Evolutionary conservation across 2,329 filamentous ascomycete species (phyloP).

Genomic region (Fusarium duplospermum): DNA sequence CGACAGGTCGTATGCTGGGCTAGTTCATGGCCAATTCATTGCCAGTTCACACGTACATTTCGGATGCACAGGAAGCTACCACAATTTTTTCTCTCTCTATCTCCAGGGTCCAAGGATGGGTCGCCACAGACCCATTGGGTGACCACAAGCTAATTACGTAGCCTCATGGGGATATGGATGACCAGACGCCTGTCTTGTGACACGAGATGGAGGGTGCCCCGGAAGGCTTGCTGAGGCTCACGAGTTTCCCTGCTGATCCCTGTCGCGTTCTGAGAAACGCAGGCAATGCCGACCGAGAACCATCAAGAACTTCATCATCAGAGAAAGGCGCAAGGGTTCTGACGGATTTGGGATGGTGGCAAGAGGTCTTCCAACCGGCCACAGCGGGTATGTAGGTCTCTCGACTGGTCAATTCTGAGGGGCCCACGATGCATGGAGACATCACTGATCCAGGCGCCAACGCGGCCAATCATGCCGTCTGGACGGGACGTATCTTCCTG

Average conservation of each 20-base stretch:
- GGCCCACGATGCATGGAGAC: slow-evolving; percentile 41
- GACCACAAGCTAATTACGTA: slow-evolving; percentile 4
- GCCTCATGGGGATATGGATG: not conserved
- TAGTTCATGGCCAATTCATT: slow-evolving; percentile 22
- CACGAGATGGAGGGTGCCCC: slow-evolving; percentile 4
- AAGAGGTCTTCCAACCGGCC: slow-evolving; percentile 35
- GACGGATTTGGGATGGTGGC: slow-evolving; percentile 14
- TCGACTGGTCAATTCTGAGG: slow-evolving; percentile 38
- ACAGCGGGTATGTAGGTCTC: slow-evolving; percentile 46
- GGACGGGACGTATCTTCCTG: slow-evolving; percentile 28
- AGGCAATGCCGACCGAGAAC: not conserved
- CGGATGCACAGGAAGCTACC: slow-evolving; percentile 6
- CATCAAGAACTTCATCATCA: not conserved
- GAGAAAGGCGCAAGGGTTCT: slow-evolving; percentile 29
- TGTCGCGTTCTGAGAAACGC: not conserved
- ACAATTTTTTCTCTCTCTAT: not conserved
- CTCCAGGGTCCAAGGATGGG: not conserved
- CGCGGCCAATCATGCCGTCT: slow-evolving; percentile 47
- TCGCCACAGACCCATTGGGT: not conserved
- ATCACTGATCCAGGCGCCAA: slow-evolving; percentile 50
- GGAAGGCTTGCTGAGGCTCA: slow-evolving; percentile 3
- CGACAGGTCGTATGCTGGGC: slow-evolving; percentile 7
- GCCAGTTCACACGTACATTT: slow-evolving; percentile 23
- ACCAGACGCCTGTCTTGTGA: slow-evolving; percentile 5
- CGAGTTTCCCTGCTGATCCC: not conserved